Percentiles rank a stretch among this genome's conserved stretches.
phyloP scores from a whole-genome alignment of 2,329 filamentous ascomycete genomes.

The Sclerotinia spermophila region DNA sequence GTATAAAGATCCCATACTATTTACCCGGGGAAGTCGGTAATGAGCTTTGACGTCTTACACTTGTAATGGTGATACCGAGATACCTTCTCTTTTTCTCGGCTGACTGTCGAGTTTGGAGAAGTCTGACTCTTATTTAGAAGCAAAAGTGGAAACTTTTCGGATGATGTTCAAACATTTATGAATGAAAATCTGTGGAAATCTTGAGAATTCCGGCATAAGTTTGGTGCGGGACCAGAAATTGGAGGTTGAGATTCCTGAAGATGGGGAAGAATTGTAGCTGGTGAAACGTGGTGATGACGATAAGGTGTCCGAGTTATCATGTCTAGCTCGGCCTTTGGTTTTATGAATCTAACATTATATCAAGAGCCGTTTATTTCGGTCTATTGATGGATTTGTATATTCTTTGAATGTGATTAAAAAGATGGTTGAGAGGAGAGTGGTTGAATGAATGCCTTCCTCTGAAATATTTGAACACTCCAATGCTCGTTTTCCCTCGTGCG shows the following conservation, averaged over 20 bases:
- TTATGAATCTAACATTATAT: not conserved
- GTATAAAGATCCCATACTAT: not conserved
- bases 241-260: not conserved
- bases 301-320: not conserved
- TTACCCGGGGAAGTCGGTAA: not conserved
- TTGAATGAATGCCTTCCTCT: not conserved
- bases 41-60: constrained; percentile 15
- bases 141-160: not conserved
- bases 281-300: not conserved
- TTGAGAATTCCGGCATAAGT: not conserved
- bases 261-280: not conserved
- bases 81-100: not conserved
- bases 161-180: not conserved
- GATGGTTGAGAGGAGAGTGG: not conserved
- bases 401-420: not conserved
- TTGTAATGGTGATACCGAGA: not conserved
- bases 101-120: not conserved
- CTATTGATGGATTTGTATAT: not conserved
- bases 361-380: not conserved
- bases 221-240: too few species aligned
- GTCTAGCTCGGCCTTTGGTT: not conserved
- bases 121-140: not conserved
- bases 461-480: not conserved
- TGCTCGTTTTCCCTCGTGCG: not conserved
- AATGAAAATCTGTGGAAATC: not conserved